These are phyloP conservation scores for Tolypocladium tundrense DNA, from an alignment of 2,329 filamentous ascomycete genomes.

Conservation along the genomic window DNA sequence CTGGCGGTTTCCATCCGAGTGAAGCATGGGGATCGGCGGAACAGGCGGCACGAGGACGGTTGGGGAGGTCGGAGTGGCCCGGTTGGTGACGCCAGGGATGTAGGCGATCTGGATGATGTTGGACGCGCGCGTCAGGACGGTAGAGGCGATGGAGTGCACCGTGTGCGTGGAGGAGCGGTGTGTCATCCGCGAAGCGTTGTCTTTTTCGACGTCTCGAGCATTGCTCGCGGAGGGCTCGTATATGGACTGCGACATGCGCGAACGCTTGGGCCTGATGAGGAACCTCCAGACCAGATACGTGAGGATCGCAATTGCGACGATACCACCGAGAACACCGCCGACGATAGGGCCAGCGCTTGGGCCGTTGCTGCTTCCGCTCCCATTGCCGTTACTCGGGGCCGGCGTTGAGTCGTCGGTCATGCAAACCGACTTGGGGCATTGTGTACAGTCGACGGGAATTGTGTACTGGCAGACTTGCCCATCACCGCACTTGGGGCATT, in stretches of 20 bases:
- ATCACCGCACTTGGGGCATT: conserved; percentile 34
- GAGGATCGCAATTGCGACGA: conserved; percentile 62
- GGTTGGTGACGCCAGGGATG: conserved; percentile 92
- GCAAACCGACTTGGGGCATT: conserved; percentile 39
- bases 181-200: conserved; percentile 29
- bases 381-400: conserved; percentile 7
- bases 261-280: conserved; percentile 70
- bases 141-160: conserved; percentile 88
- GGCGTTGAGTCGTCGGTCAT: conserved; percentile 14
- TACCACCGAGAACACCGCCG: conserved; percentile 79
- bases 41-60: conserved; percentile 80
- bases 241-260: conserved; percentile 42
- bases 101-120: conserved; percentile 99
- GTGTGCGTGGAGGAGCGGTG: conserved; percentile 69
- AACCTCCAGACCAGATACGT: conserved; percentile 82
- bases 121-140: conserved; percentile 87
- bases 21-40: conserved; percentile 71
- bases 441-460: conserved; percentile 32
- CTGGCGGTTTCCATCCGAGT: conserved; percentile 37
- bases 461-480: conserved; percentile 35
- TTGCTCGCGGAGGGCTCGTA: conserved; percentile 47
- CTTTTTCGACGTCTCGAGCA: conserved; percentile 31
- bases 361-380: conserved; percentile 23
- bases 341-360: conserved; percentile 78
- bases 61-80: conserved; percentile 75